Evolutionary conservation across 371 early-diverging fungal species (phyloP).

Genomic region (Dinochytrium kinnereticum): DNA sequence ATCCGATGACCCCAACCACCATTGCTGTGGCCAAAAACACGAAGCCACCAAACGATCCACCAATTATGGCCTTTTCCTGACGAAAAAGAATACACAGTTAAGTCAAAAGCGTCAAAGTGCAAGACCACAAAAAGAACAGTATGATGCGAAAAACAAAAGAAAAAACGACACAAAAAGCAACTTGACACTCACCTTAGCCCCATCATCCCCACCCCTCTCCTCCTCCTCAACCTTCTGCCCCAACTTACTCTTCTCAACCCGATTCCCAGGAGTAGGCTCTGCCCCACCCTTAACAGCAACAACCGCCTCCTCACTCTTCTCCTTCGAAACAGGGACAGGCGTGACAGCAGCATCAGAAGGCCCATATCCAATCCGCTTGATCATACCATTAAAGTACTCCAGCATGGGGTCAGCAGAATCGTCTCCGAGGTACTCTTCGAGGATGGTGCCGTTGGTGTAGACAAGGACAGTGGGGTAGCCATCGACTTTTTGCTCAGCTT

Average conservation of each 20-base stretch:
- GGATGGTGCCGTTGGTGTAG: conserved; percentile 11
- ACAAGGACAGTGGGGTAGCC: conserved; percentile 15
- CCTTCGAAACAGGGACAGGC: neutral
- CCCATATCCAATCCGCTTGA: no score
- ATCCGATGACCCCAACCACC: neutral
- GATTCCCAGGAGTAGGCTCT: no score
- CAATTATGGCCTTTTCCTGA: neutral
- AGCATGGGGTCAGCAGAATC: neutral
- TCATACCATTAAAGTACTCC: conserved; percentile 1
- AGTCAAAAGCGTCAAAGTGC: neutral
- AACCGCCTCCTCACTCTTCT: neutral
- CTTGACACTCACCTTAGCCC: neutral
- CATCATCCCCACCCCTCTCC: neutral
- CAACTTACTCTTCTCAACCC: no score
- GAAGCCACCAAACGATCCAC: neutral
- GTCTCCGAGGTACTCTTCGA: conserved; percentile 9
- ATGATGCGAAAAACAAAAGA: no score
- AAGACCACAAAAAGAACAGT: no score
- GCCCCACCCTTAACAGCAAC: no score
- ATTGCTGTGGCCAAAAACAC: neutral
- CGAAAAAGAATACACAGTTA: neutral
- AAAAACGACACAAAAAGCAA: no score
- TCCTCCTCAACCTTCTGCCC: neutral
- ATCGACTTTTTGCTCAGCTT: neutral
- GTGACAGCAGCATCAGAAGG: no score